Conservation (phyloP, 495 filamentous ascomycete species). For the Amorphotheca resinae region DNA sequence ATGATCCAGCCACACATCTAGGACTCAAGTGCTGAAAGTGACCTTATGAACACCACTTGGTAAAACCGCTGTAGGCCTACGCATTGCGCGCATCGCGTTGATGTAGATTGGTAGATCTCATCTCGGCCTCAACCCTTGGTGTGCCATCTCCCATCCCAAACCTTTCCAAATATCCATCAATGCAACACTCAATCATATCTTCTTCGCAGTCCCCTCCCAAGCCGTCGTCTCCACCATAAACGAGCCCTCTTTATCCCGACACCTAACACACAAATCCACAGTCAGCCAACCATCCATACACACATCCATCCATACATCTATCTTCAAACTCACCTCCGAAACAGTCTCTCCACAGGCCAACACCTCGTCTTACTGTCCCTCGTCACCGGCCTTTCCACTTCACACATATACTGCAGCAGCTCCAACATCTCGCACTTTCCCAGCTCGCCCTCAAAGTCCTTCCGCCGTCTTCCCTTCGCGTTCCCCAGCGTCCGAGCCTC, state of each 20-base stretch:
- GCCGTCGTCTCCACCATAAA: slow-evolving; percentile 74
- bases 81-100: neutral
- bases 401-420: slow-evolving; percentile 74
- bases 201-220: slow-evolving; percentile 43
- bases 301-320: neutral
- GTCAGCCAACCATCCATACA: slow-evolving; percentile 1
- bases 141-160: too few species aligned
- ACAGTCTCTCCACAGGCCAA: slow-evolving; percentile 62
- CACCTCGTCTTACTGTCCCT: slow-evolving; percentile 49
- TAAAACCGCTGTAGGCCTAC: neutral
- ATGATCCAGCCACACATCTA: too few species aligned
- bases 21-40: too few species aligned
- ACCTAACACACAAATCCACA: slow-evolving; percentile 43
- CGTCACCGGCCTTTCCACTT: slow-evolving; percentile 42
- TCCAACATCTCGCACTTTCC: slow-evolving; percentile 59
- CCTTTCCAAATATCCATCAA: too few species aligned
- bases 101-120: too few species aligned
- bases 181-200: slow-evolving; percentile 7
- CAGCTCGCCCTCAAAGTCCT: slow-evolving; percentile 41
- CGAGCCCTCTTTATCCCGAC: slow-evolving; percentile 45
- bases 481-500: slow-evolving; percentile 34
- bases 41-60: neutral
- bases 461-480: slow-evolving; percentile 33
- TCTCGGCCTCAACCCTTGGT: too few species aligned
- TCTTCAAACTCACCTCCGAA: slow-evolving; percentile 54